Evolutionary conservation across 495 filamentous ascomycete species (phyloP).

Genomic region (Penicillium maclennaniae): DNA sequence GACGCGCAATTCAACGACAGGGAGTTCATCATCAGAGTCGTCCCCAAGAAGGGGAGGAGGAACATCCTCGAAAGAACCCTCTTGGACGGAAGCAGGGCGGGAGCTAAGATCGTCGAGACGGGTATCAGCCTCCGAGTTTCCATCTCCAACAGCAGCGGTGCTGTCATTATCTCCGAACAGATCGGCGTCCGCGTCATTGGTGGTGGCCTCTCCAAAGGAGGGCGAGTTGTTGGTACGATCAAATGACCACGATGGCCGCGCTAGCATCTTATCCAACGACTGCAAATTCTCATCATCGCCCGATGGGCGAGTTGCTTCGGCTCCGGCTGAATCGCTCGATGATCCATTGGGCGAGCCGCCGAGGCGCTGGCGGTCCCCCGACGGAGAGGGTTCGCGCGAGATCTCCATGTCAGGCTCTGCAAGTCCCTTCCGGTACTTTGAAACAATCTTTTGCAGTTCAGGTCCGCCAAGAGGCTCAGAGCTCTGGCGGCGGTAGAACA

Average conservation of each 20-base stretch:
- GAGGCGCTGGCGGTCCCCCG: conserved; percentile 83
- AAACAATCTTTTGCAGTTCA: conserved; percentile 65
- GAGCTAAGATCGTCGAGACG: conserved; percentile 32
- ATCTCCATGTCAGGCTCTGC: conserved; percentile 43
- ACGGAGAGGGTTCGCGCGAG: conserved; percentile 45
- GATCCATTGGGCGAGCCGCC: conserved; percentile 79
- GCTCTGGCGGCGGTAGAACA: conserved; percentile 92
- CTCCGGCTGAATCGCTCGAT: conserved; percentile 78
- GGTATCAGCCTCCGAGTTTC: conserved; percentile 34
- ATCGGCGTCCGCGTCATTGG: conserved; percentile 26
- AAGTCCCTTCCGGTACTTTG: conserved; percentile 40
- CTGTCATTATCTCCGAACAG: conserved; percentile 40
- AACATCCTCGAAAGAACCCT: conserved; percentile 35
- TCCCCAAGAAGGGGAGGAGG: conserved; percentile 30
- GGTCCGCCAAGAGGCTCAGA: conserved; percentile 69
- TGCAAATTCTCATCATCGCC: conserved; percentile 36
- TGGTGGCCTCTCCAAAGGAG: conserved; percentile 1
- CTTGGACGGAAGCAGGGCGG: conserved; percentile 18
- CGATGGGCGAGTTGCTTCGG: conserved; percentile 66
- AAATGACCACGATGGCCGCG: conserved; percentile 5
- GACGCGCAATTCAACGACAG: conserved; percentile 45
- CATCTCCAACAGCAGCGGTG: conserved; percentile 43
- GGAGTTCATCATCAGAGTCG: conserved; percentile 41
- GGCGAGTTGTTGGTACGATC: conserved; percentile 1
- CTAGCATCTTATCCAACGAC: conserved; percentile 1